These are phyloP conservation scores for Hansenula lynferdii DNA, from an alignment of 1,139 yeast genomes.

Conservation along the genomic window DNA sequence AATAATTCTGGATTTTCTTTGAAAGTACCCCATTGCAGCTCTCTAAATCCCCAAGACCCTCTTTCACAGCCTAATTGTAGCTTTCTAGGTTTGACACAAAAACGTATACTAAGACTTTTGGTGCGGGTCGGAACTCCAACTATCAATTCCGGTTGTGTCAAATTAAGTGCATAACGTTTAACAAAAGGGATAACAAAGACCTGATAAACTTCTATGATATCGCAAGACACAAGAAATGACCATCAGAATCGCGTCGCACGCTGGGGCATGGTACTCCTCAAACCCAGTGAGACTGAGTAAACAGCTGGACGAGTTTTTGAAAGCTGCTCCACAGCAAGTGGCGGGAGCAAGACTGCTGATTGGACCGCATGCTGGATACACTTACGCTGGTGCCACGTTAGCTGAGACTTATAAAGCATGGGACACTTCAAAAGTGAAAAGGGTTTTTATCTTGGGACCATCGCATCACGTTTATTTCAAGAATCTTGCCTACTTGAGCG, in stretches of 20 bases:
- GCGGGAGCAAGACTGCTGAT: conserved; percentile 55
- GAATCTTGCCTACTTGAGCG: conserved; percentile 51
- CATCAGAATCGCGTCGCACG: conserved; percentile 65
- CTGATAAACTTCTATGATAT: neutral
- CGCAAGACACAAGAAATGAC: too few relatives aligned
- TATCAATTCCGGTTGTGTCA: too few relatives aligned
- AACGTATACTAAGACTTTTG: too few relatives aligned
- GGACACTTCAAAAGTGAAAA: conserved; percentile 52
- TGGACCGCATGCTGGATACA: conserved; percentile 83
- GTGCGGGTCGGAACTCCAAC: too few relatives aligned
- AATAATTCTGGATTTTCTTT: too few relatives aligned
- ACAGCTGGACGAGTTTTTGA: conserved; percentile 46
- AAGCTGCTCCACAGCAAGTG: conserved; percentile 24
- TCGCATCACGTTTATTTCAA: conserved; percentile 87
- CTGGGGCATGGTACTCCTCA: conserved; percentile 83
- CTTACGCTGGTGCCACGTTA: conserved; percentile 73
- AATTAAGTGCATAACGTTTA: too few relatives aligned
- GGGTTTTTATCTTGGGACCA: conserved; percentile 85
- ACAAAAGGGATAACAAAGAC: neutral
- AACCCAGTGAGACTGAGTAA: conserved; percentile 35
- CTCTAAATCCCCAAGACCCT: too few relatives aligned
- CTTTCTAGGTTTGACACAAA: too few relatives aligned
- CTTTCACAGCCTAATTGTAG: too few relatives aligned
- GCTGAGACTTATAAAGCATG: conserved; percentile 75
- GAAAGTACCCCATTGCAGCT: too few relatives aligned